Conservation (phyloP, 2,329 filamentous ascomycete species). For the Neoscytalidium dimidiatum region DNA sequence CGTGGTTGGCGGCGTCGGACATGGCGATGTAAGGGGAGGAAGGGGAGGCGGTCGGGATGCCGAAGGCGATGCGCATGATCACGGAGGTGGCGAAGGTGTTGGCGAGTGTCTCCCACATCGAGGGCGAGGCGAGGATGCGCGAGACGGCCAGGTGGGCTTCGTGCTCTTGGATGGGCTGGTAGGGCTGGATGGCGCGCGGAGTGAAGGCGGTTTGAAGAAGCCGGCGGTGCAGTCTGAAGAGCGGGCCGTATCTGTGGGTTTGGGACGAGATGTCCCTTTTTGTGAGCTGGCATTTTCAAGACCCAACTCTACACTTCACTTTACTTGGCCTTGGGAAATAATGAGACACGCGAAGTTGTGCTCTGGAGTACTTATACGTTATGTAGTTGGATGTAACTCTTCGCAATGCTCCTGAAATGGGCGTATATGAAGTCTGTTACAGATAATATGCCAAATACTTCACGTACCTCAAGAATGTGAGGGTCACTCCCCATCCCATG, state of each 20-base stretch:
- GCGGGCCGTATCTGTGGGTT: conserved; percentile 22
- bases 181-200: conserved; percentile 45
- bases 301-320: no score
- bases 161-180: conserved; percentile 52
- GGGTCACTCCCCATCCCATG: conserved; percentile 51
- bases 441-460: no score
- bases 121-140: conserved; percentile 35
- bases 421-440: no score
- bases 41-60: conserved; percentile 41
- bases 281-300: neutral
- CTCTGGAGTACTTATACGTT: no score
- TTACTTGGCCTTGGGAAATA: no score
- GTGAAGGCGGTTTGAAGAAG: conserved; percentile 48
- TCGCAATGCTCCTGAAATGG: no score
- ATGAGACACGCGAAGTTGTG: no score
- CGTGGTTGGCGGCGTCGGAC: conserved; percentile 32
- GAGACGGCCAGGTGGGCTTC: conserved; percentile 39
- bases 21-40: conserved; percentile 46
- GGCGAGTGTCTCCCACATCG: conserved; percentile 41
- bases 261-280: neutral
- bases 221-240: conserved; percentile 37
- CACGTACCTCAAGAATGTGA: conserved; percentile 45
- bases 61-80: conserved; percentile 48
- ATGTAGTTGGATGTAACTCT: no score
- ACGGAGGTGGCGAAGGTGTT: conserved; percentile 45